Evolutionary conservation across 257 asterid species (phyloP).

Genomic region (Handroanthus guayacan): DNA sequence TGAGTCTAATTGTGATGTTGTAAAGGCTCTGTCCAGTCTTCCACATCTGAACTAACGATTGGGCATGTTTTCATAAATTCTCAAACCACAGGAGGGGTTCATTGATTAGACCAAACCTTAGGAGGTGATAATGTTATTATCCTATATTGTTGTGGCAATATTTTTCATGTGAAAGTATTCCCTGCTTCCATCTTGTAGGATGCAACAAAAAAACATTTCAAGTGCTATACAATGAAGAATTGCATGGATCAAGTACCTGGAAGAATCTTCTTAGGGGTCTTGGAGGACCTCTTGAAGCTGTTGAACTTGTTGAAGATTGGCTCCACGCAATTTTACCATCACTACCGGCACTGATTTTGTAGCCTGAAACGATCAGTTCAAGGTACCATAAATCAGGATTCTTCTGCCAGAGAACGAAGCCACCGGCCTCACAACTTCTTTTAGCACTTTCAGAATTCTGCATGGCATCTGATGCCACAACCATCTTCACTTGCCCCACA

Average conservation of each 20-base stretch:
- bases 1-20: no score
- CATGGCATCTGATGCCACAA: conserved; percentile 50
- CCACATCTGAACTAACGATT: no score
- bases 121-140: no score
- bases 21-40: no score
- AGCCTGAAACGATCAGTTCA: conserved; percentile 77
- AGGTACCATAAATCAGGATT: conserved; percentile 93
- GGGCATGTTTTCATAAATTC: no score
- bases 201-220: neutral
- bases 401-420: conserved; percentile 93
- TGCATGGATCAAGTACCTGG: conserved; percentile 60
- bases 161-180: no score
- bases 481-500: conserved; percentile 86
- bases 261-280: conserved; percentile 86
- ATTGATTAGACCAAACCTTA: no score
- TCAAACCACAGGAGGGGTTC: no score
- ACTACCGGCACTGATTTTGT: conserved; percentile 84
- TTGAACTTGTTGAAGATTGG: conserved; percentile 67
- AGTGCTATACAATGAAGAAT: neutral
- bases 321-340: conserved; percentile 88
- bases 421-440: conserved; percentile 65
- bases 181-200: no score
- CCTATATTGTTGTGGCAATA: no score
- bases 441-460: conserved; percentile 37
- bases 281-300: conserved; percentile 77